Evolutionary conservation across 108 stramenopile species (phyloP).

Genomic region (Discostella pseudostelligera): DNA sequence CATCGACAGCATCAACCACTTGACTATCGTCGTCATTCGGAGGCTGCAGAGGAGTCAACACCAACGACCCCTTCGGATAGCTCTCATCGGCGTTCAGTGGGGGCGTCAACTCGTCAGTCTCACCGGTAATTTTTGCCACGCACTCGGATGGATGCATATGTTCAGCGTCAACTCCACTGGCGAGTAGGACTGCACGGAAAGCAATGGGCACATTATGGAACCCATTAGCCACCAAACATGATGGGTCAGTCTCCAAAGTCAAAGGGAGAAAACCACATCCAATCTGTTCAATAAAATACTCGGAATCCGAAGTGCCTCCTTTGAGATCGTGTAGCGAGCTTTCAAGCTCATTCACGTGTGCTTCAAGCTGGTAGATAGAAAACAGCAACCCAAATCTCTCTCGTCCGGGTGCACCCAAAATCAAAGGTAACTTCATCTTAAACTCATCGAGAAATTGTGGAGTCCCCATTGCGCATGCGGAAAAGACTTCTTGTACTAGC

Average conservation of each 20-base stretch:
- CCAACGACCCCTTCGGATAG: constrained; percentile 25
- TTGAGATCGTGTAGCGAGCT: constrained; percentile 1
- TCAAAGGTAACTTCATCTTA: constrained; percentile 80
- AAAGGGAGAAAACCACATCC: constrained; percentile 76
- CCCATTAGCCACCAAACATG: constrained; percentile 67
- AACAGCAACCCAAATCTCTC: constrained; percentile 52
- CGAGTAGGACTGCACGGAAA: constrained; percentile 24
- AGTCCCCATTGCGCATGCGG: constrained; percentile 66
- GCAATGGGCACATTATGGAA: constrained; percentile 67
- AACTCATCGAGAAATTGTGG: constrained; percentile 82
- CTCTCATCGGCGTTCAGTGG: not conserved
- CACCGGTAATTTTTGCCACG: constrained; percentile 7
- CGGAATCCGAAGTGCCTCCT: constrained; percentile 14
- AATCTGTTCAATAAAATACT: constrained; percentile 49
- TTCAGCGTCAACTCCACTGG: not conserved
- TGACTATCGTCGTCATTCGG: constrained; percentile 5
- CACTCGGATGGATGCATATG: not conserved
- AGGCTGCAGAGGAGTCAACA: constrained; percentile 6
- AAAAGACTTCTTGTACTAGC: constrained; percentile 67
- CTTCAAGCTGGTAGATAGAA: constrained; percentile 63
- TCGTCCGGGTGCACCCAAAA: constrained; percentile 36
- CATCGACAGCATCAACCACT: constrained; percentile 16
- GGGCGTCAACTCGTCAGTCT: not conserved
- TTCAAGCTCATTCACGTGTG: constrained; percentile 46
- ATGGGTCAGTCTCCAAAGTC: constrained; percentile 28